phyloP scores from a whole-genome alignment of 2,329 filamentous ascomycete genomes.

The Colletotrichum orchidophilum region DNA sequence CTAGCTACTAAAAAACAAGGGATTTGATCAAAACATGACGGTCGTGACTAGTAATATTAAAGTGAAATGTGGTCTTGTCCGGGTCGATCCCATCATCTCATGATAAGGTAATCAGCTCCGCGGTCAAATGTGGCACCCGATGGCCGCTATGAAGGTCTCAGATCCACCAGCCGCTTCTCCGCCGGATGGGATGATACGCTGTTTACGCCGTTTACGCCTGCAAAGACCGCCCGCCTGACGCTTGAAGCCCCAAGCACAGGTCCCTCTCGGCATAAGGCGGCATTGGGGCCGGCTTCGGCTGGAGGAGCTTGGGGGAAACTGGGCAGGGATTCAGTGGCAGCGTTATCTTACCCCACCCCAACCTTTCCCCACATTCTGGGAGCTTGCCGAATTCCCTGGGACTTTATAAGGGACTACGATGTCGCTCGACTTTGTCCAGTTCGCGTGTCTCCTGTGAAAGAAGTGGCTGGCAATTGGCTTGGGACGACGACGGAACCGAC shows the following conservation, averaged over 20 bases:
- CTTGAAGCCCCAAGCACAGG: constrained; percentile 5
- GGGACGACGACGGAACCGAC: neutral
- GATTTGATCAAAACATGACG: constrained; percentile 7
- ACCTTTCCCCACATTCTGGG: constrained; percentile 31
- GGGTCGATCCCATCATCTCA: neutral
- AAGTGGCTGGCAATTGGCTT: constrained; percentile 31
- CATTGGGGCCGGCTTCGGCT: constrained; percentile 32
- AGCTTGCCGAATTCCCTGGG: constrained; percentile 25
- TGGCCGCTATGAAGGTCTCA: neutral
- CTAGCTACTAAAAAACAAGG: constrained; percentile 20
- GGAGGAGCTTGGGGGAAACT: constrained; percentile 17
- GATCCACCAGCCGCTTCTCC: neutral
- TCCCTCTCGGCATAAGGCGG: constrained; percentile 33
- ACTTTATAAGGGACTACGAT: constrained; percentile 32
- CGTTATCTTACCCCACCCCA: constrained; percentile 32
- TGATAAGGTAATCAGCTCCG: neutral
- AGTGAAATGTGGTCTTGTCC: neutral
- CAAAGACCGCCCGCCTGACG: constrained; percentile 1
- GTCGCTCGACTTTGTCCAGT: constrained; percentile 27
- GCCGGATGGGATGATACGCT: constrained; percentile 16
- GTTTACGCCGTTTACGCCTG: constrained; percentile 28
- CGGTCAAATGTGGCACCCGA: neutral
- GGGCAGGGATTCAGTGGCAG: constrained; percentile 5
- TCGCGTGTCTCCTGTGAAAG: neutral
- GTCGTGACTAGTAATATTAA: neutral